Evolutionary conservation across 2,329 filamentous ascomycete species (phyloP), one percentile per base, ranked within the genome.

Genomic region (Microdochium trichocladiopsis): DNA sequence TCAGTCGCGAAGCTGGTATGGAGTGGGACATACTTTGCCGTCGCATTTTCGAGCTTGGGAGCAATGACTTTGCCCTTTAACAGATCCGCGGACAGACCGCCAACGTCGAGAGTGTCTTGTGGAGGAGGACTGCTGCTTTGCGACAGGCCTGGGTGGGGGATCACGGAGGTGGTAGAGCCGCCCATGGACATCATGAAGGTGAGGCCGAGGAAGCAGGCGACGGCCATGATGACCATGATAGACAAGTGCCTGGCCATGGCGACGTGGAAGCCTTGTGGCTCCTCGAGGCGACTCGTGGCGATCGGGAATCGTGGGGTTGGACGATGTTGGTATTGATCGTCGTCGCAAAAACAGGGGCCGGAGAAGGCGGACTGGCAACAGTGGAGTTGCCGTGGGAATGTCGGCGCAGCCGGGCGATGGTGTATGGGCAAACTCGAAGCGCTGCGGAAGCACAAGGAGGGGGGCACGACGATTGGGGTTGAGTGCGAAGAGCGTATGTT

Each of bases 21-120:
- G 22, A 37, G 33, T 25, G 49, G 41, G 33, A 63, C 76, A 49
- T 73, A 87, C 84, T 93, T 94, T 51, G 83, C 74, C 6, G 89
- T 94, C 55, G 86, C 88, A 69, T 94, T 94, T 63, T 88, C 89
- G 51, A 94, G 74, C 70, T 90, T 91, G 1, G 88, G 86, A 50
- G 88, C 88, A 61, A 91, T 93, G 3, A 84, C 85, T 52, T 82
- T 82, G 52, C 87, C 88, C 18, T 77, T 75, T 22, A 90, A 73
- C 18, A 86, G 68, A 45, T 68, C 68, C 24, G 72, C 67, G 1
- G 79, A 69, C 25, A 81, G 58, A 25, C 65, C 58, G 33, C 66
- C 66, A 25, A 81, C 60, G 51, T 75, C 74, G 22, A 74, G 57
- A 18, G 60, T 63, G 11, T 55, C 31, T 52, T 54, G 45, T 55